Evolutionary conservation across 2,329 filamentous ascomycete genomes (phyloP), one percentile per base, ranked within the genome.

Genomic region (Kalaharituber pfeilii): DNA sequence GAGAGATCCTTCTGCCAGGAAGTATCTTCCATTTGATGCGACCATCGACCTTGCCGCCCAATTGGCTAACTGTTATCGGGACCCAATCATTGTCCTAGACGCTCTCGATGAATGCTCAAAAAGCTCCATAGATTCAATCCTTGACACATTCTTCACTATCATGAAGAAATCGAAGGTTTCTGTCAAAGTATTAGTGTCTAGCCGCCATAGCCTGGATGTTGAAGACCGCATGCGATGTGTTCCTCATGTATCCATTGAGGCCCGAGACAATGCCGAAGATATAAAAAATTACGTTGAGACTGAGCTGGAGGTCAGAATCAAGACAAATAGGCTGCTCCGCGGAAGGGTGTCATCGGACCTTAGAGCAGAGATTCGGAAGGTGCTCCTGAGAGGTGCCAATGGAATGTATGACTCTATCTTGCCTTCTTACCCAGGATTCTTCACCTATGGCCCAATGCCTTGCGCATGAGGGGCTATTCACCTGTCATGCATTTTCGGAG

Each of bases 31-130:
- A 50, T 58, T 27, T 60, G 63, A 57, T 52, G 53, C 50, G 42
- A 62, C 9, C 55, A 60, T 26, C 3, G n/a, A 39, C 6, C 20
- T 51, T 18, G 54, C 68, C 4, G 49, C 63, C 0, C 50, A 59
- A 6, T 63, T 63, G 1, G 42, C 66, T 6, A 61, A 66, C 18
- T 36, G 62, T n/a, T n/a, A n/a, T n/a, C n/a, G n/a, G n/a, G n/a
- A n/a, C n/a, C n/a, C n/a, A n/a, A n/a, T n/a, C n/a, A n/a, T n/a
- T n/a, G n/a, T n/a, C n/a, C n/a, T n/a, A n/a, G n/a, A n/a, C n/a
- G n/a, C n/a, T n/a, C 13, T 68, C 67, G 68, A 69, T 51, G 68
- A 70, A 57, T 68, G 66, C n/a, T n/a, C n/a, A 9, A n/a, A 36
- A 9, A 9, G 52, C 58, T 67, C 5, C 44, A 52, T 3, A 47